Evolutionary conservation across 2,329 filamentous ascomycete genomes (phyloP).

Genomic region (Penicillium sumatraense): DNA sequence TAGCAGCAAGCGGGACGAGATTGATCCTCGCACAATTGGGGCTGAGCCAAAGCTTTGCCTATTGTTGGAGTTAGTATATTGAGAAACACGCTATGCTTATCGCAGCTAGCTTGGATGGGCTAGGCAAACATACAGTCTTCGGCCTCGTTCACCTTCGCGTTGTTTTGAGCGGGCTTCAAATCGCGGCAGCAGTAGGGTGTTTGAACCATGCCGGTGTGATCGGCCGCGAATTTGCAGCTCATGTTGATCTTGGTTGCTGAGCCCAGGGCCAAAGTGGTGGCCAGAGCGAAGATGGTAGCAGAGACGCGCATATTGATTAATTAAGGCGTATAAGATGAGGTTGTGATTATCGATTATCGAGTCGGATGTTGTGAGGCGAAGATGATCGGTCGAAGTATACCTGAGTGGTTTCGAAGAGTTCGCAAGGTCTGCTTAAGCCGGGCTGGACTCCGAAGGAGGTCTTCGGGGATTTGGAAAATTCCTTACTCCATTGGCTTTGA

Average conservation of each 20-base stretch:
- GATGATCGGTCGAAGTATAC: conserved; percentile 14
- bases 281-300: conserved; percentile 15
- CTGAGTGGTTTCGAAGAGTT: conserved; percentile 3
- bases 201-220: conserved; percentile 33
- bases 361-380: not conserved
- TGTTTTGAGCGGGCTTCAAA: conserved; percentile 21
- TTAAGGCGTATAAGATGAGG: not conserved
- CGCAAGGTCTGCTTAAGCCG: not conserved
- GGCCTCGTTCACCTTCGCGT: conserved; percentile 26
- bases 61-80: conserved; percentile 11
- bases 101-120: not conserved
- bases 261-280: conserved; percentile 21
- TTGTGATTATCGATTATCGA: not conserved
- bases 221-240: conserved; percentile 32
- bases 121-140: conserved; percentile 26
- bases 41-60: conserved; percentile 20
- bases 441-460: conserved; percentile 16
- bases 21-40: conserved; percentile 30
- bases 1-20: conserved; percentile 38
- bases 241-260: conserved; percentile 29
- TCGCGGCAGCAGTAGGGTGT: conserved; percentile 36
- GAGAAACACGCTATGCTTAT: not conserved
- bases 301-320: conserved; percentile 25
- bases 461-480: not conserved
- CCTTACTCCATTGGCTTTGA: conserved; percentile 20